These are phyloP conservation scores for Phytophthora gonapodyides DNA, from an alignment of 352 stramenopile genomes.

Conservation along the genomic window DNA sequence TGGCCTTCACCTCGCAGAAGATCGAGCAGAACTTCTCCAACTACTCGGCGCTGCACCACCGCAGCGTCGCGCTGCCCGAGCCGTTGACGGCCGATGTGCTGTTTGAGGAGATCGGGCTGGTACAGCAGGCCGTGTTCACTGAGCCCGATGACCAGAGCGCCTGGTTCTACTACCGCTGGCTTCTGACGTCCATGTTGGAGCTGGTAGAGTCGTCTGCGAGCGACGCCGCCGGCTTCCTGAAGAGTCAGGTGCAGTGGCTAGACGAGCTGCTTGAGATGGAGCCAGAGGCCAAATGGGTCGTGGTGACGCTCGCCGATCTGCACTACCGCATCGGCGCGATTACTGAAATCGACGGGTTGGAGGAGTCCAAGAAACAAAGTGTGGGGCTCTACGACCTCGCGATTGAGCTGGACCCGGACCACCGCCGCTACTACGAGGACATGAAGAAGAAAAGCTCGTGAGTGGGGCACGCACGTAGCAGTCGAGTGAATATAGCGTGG, in stretches of 20 bases:
- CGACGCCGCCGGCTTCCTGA: slow-evolving; percentile 53
- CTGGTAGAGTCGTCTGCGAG: slow-evolving; percentile 48
- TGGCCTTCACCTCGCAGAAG: slow-evolving; percentile 95
- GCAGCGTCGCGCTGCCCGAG: slow-evolving; percentile 55
- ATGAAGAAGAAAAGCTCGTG: slow-evolving; percentile 45
- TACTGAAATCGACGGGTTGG: slow-evolving; percentile 20
- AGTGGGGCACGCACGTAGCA: neutral
- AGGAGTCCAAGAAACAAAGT: slow-evolving; percentile 49
- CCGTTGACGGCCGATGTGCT: slow-evolving; percentile 58
- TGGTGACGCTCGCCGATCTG: slow-evolving; percentile 67
- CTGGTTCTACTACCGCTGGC: slow-evolving; percentile 98
- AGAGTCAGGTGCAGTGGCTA: slow-evolving; percentile 82
- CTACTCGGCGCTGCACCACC: slow-evolving; percentile 91
- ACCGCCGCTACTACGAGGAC: slow-evolving; percentile 64
- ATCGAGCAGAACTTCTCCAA: slow-evolving; percentile 99
- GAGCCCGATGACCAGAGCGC: slow-evolving; percentile 98
- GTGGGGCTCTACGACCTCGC: slow-evolving; percentile 55
- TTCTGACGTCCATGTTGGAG: slow-evolving; percentile 84
- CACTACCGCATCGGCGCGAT: slow-evolving; percentile 39
- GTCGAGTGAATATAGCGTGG: no score
- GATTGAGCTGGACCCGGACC: slow-evolving; percentile 56
- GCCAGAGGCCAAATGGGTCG: slow-evolving; percentile 68
- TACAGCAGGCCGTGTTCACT: slow-evolving; percentile 97
- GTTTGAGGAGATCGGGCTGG: slow-evolving; percentile 78
- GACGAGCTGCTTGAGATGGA: slow-evolving; percentile 86